A percentile compares a stretch with the other conserved stretches of the same genome.
These are phyloP conservation scores for Pyrenula aspistea DNA, from an alignment of 495 filamentous ascomycete species.

Conservation along the genomic window DNA sequence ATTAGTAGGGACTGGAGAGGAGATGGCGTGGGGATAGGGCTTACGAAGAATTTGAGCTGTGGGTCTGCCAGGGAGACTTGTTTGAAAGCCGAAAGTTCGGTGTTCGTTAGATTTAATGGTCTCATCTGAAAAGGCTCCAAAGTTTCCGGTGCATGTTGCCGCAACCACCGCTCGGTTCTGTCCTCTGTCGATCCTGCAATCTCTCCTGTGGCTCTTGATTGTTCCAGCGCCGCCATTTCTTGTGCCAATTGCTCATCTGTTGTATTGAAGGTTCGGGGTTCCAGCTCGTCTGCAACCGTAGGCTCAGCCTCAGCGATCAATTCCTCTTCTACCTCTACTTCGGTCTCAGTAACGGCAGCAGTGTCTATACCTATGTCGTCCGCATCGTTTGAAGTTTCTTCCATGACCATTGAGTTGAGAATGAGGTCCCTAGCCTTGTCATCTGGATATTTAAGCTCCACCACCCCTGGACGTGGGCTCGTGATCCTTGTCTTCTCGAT, in stretches of 20 bases:
- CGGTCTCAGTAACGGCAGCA: background rate
- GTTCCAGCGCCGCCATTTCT: too few relatives aligned
- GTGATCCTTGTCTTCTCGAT: background rate
- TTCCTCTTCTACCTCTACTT: slow-evolving; percentile 6
- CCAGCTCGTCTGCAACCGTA: background rate
- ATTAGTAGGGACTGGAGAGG: background rate
- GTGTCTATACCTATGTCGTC: slow-evolving; percentile 8
- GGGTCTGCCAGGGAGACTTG: slow-evolving; percentile 29
- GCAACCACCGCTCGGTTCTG: slow-evolving; percentile 22
- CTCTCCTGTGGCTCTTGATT: too few relatives aligned
- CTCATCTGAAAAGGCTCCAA: background rate
- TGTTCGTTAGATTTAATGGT: slow-evolving; percentile 32
- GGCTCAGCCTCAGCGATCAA: background rate
- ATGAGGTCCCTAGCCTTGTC: background rate
- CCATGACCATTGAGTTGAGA: slow-evolving; percentile 1
- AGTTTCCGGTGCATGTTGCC: background rate
- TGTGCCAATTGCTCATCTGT: too few relatives aligned
- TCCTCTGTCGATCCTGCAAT: too few relatives aligned
- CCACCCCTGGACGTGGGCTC: background rate
- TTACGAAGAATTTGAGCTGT: background rate
- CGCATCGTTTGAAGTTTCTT: slow-evolving; percentile 4
- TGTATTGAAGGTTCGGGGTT: too few relatives aligned
- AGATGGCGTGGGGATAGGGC: background rate
- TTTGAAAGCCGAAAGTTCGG: slow-evolving; percentile 56
- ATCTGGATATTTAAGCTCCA: background rate